Base-by-base conservation (phyloP, 2,329 filamentous ascomycete species). In the Botrytis aclada region DNA sequence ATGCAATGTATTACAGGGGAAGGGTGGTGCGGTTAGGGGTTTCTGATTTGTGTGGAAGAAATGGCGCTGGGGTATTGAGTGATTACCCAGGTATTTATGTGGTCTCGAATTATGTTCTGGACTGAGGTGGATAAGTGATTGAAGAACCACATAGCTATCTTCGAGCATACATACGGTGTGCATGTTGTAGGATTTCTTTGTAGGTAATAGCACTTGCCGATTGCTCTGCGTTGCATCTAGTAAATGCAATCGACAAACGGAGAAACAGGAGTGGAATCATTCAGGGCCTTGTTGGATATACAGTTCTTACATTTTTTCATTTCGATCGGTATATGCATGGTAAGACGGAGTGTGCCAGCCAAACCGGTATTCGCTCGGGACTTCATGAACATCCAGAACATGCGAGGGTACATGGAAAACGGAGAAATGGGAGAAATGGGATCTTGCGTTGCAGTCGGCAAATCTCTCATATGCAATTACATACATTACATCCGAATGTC, bases 401-500 rank as follows among this genome's bases (percentile, higher is more conserved):
- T 41, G 25, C 65, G 39, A 54, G 66, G 22, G 20, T 70, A 45
- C 14, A 69, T 47, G 45, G 29, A 43, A 37, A 34, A 69, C 51
- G 66, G 67, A 37, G 67, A 61, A 34, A 61, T 7, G 39, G 34
- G 37, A 69, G 47, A 41, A 41, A n/a, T 10, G 37, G 65, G n/a
- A 58, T 69, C 65, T 69, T 41, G 34, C 37, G 65, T 69, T 69
- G 51, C 65, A 69, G 25, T 58, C 47, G 47, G 65, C 34, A 56
- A 56, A 69, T 69, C 65, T 56, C 34, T 69, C 25, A 56, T 70
- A 56, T 70, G 67, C 67, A 62, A 61, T 70, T 62, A 70, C 54
- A 70, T 70, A 70, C 54, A 70, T 70, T 43, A 70, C 37, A 70
- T 60, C 67, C 54, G 67, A 70, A 62, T 62, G 67, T 45, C 32